phyloP scores from a whole-genome alignment of 1,284 basidiomycete genomes.

The Ceratobasidium theobromae region DNA sequence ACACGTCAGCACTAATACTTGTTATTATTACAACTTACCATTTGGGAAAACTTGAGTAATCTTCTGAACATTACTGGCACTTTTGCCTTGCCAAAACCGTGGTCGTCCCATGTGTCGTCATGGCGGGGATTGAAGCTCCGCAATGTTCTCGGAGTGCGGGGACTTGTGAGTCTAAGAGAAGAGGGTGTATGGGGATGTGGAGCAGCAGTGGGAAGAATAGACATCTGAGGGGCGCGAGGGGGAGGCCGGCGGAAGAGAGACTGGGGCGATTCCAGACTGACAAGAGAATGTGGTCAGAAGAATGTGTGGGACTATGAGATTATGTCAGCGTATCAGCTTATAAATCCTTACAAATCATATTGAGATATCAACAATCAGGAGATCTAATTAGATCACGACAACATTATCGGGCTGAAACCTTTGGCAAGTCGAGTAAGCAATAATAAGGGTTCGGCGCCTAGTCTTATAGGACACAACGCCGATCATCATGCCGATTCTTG shows the following conservation, averaged over 20 bases:
- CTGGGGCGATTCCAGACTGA: constrained; percentile 17
- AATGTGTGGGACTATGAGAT: neutral
- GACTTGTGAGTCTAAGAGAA: neutral
- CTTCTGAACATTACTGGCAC: constrained; percentile 77
- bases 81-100: constrained; percentile 46
- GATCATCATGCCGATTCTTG: no score
- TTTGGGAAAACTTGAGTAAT: constrained; percentile 78
- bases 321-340: no score
- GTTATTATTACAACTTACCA: constrained; percentile 57
- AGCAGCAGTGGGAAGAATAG: constrained; percentile 17
- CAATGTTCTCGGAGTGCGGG: constrained; percentile 16
- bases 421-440: no score
- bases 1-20: constrained; percentile 26
- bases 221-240: constrained; percentile 23
- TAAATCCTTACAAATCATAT: no score
- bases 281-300: neutral
- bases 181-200: constrained; percentile 11
- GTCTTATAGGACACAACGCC: no score
- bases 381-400: no score
- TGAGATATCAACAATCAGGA: no score
- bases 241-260: neutral
- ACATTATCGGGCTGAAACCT: no score
- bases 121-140: neutral
- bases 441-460: no score
- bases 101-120: constrained; percentile 32